Evolutionary conservation across 2,329 filamentous ascomycete genomes (phyloP).

Genomic region (Westerdykella ornata): DNA sequence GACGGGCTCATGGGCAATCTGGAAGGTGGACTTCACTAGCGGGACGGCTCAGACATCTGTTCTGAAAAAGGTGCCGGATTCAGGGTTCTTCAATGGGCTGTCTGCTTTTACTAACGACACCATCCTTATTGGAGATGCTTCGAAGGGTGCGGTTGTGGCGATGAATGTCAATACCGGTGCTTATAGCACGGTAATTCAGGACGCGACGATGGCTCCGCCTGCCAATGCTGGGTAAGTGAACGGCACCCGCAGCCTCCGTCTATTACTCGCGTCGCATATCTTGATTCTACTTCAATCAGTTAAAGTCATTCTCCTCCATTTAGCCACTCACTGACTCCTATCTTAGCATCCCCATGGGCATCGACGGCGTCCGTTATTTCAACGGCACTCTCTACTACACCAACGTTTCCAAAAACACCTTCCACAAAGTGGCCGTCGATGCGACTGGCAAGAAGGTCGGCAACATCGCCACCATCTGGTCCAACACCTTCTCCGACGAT

Average conservation of each 20-base stretch:
- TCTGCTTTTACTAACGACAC: slow-evolving; percentile 14
- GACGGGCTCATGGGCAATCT: slow-evolving; percentile 13
- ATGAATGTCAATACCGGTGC: slow-evolving; percentile 13
- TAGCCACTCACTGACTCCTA: neutral
- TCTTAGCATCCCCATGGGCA: slow-evolving; percentile 8
- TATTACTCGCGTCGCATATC: too few species aligned
- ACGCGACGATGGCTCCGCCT: slow-evolving; percentile 10
- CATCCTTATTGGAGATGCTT: slow-evolving; percentile 14
- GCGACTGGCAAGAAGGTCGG: slow-evolving; percentile 13
- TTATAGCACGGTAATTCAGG: slow-evolving; percentile 13
- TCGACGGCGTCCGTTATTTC: slow-evolving; percentile 15
- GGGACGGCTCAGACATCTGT: slow-evolving; percentile 8
- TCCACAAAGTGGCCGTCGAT: slow-evolving; percentile 16
- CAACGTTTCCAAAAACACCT: slow-evolving; percentile 17
- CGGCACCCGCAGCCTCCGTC: too few species aligned
- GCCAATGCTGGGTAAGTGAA: slow-evolving; percentile 3
- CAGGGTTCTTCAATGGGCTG: slow-evolving; percentile 13
- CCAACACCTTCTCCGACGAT: slow-evolving; percentile 13
- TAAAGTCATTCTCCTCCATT: neutral
- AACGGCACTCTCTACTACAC: slow-evolving; percentile 17
- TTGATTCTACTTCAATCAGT: too few species aligned
- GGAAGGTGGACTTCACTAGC: slow-evolving; percentile 16
- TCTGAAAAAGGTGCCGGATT: slow-evolving; percentile 14
- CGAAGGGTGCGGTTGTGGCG: slow-evolving; percentile 8
- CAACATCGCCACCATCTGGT: slow-evolving; percentile 11